Evolutionary conservation across 306 rosid genomes (phyloP), one percentile per base, ranked within the genome.

Genomic region (Arachis hypogaea): DNA sequence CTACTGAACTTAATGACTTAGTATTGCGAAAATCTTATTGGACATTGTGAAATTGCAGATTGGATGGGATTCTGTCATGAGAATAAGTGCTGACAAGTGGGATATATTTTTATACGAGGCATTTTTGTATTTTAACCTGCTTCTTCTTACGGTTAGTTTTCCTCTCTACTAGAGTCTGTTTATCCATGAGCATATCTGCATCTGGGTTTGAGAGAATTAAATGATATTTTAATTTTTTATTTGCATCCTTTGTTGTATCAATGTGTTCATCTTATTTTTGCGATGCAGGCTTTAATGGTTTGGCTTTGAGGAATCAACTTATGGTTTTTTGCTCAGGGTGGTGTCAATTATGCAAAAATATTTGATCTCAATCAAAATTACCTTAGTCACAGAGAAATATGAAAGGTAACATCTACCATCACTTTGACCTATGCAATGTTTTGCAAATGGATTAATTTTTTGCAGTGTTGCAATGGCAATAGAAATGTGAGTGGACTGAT

Each of bases 61-160:
- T 74, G 97, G 98, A 82, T 95, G 99, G 98, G 92, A 88, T 81
- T 92, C 99, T 66, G 98, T 95, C 44, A 95, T 95, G 99, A 86
- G 96, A 84, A 95, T 95, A 98, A 92, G 99, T 76, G 96, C 72
- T 47, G 97, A 95, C 87, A 79, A 90, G 81, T 88, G 92, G 72
- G 97, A 88, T 78, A 82, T 95, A 61, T 95, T 95, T 85, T 79
- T 95, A 51, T 95, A 95, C 0, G 99, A 95, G 80, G 98, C 99
- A 71, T 95, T 95, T 92, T 88, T 95, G 85, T 95, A 95, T 81
- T 95, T 92, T 68, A 95, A 95, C 79, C 98, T 96, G 82, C 97
- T 90, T 77, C 99, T 95, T 73, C 93, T 95, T 36, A 82, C 82
- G 90, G 99, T 94, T 66, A 86, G 97, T 85, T 80, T 83, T 11